Conservation (phyloP, 352 stramenopile genomes). For the Globisporangium viniferum region DNA sequence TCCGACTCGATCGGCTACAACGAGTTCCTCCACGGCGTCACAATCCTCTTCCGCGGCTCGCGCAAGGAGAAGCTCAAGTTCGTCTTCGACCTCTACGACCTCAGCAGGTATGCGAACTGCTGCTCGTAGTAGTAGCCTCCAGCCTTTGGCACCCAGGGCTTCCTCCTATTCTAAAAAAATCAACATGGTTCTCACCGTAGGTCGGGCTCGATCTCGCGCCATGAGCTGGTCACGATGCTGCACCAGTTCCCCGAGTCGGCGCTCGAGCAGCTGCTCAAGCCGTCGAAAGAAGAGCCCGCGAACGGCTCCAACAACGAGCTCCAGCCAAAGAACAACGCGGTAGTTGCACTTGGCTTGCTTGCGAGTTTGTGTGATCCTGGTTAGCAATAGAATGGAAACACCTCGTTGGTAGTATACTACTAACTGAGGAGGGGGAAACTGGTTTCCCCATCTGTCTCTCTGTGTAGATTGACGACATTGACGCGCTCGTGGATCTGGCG, state of each 20-base stretch:
- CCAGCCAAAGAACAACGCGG: slow-evolving; percentile 11
- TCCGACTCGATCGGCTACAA: slow-evolving; percentile 88
- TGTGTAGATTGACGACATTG: slow-evolving; percentile 59
- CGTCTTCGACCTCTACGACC: slow-evolving; percentile 92
- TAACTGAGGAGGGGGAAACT: neutral
- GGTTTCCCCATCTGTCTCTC: neutral
- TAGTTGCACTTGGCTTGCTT: slow-evolving; percentile 1
- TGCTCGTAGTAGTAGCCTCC: neutral
- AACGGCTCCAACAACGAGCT: neutral
- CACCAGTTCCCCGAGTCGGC: slow-evolving; percentile 79
- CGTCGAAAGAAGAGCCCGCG: slow-evolving; percentile 28
- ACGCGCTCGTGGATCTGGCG: slow-evolving; percentile 81
- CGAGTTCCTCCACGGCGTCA: slow-evolving; percentile 90
- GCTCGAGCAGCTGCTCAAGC: slow-evolving; percentile 48
- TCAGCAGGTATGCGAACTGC: slow-evolving; percentile 53
- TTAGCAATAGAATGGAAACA: neutral
- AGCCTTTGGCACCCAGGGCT: neutral
- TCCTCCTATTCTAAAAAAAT: neutral
- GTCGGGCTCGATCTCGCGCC: slow-evolving; percentile 80
- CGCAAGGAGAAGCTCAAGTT: slow-evolving; percentile 91
- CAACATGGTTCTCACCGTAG: slow-evolving; percentile 21
- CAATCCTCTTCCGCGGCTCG: slow-evolving; percentile 81
- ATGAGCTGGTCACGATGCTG: slow-evolving; percentile 84
- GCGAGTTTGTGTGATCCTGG: neutral
- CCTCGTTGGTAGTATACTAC: neutral